Percentiles rank a stretch among this genome's conserved stretches.
phyloP scores from a whole-genome alignment of 768 basidiomycete genomes.

The Chalciporus chontae region DNA sequence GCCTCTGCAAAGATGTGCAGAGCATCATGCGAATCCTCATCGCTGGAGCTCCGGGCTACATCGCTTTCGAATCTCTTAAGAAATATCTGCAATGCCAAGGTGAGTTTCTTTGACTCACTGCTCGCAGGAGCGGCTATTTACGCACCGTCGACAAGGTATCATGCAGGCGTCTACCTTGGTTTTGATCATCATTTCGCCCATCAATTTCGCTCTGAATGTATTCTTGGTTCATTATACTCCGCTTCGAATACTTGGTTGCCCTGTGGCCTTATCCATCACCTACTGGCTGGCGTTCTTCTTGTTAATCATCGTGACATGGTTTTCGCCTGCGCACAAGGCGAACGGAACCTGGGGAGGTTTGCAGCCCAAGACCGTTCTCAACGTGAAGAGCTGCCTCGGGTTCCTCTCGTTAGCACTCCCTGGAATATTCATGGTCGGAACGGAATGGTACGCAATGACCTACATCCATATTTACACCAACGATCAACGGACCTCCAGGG shows the following conservation, averaged over 20 bases:
- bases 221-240: constrained; percentile 59
- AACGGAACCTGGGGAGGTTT: constrained; percentile 68
- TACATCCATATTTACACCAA: no score
- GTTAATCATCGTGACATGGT: constrained; percentile 45
- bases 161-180: constrained; percentile 70
- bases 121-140: neutral
- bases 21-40: constrained; percentile 61
- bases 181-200: constrained; percentile 57
- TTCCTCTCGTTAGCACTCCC: constrained; percentile 72
- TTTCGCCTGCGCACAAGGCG: constrained; percentile 49
- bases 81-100: constrained; percentile 82
- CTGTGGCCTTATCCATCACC: constrained; percentile 62
- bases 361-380: constrained; percentile 42
- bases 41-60: constrained; percentile 66
- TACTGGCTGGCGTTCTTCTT: constrained; percentile 67
- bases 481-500: constrained; percentile 41
- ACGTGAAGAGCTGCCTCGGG: constrained; percentile 44
- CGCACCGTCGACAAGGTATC: constrained; percentile 46
- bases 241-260: constrained; percentile 63
- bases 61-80: constrained; percentile 73
- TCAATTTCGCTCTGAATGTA: constrained; percentile 61
- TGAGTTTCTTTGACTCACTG: constrained; percentile 24
- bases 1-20: constrained; percentile 60
- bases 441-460: constrained; percentile 58
- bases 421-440: constrained; percentile 75